Base-by-base conservation (phyloP, 2,329 filamentous ascomycete species). In the Exophiala alcalophila region DNA sequence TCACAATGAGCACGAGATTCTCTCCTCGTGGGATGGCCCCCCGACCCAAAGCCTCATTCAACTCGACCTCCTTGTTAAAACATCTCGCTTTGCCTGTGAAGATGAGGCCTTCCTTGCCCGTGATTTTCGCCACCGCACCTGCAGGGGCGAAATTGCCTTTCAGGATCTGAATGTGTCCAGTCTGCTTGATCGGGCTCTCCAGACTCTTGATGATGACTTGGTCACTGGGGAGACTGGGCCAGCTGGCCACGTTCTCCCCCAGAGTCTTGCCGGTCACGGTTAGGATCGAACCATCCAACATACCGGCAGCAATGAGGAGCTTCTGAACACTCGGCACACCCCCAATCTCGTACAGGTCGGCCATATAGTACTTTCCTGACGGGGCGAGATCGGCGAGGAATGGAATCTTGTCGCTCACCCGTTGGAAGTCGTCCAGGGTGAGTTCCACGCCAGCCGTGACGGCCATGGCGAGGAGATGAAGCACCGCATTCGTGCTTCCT, bases 41-140 rank as follows among this genome's bases (percentile, higher is more conserved):
- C 14, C 70, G 70, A 16, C 80, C 82, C 9, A 97, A 73, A 0
- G 90, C 89, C 0, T 73, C 67, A 62, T 94, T 81, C 30, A 96
- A 80, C 55, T 83, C 76, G 55, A 81, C 74, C 65, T 96, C 91
- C 59, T 92, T 91, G 66, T 96, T 73, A 64, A 92, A 97, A 31
- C 94, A 86, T 14, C 81, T 76, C 0, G 88, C 91, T 52, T 80
- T 80, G 34, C 91, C 91, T 0, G 75, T 83, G 65, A 97, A 97
- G 9, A 68, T 72, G 5, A 89, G 75, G 2, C 91, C 91, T 65
- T 97, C 91, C 64, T 96, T 96, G 24, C 91, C 91, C 0, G 91
- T 96, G 65, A 97, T 96, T 67, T 97, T 97, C 47, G 89, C 90
- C 1, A 97, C 90, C 1, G 90, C 86, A 23, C 91, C 91, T 8